Conservation (phyloP, 208 protist genomes). For the Novymonas esmeraldas region DNA sequence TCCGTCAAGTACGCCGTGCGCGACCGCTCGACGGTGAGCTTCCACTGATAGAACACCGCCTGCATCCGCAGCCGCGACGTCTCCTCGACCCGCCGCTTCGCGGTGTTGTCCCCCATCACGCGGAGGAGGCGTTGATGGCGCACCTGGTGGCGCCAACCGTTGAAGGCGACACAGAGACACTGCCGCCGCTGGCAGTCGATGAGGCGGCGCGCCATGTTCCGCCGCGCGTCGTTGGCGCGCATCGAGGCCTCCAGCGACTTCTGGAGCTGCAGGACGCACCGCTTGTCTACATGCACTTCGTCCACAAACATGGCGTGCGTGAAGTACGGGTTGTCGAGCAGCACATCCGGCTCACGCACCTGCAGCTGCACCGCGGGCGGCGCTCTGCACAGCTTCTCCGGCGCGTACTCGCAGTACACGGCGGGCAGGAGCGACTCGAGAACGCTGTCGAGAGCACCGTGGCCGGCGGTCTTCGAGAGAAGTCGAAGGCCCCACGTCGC, state of each 20-base stretch:
- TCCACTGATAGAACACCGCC: constrained; percentile 74
- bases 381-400: constrained; percentile 33
- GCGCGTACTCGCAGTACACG: constrained; percentile 77
- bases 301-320: constrained; percentile 86
- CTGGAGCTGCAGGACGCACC: constrained; percentile 34
- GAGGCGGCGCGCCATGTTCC: constrained; percentile 41
- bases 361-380: constrained; percentile 63
- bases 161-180: constrained; percentile 41
- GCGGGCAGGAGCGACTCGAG: constrained; percentile 65
- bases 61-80: constrained; percentile 33
- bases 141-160: constrained; percentile 54
- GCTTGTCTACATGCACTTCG: constrained; percentile 46
- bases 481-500: constrained; percentile 81
- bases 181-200: constrained; percentile 26
- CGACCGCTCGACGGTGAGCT: constrained; percentile 62
- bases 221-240: constrained; percentile 47
- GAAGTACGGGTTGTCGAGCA: constrained; percentile 80
- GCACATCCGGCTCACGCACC: constrained; percentile 38
- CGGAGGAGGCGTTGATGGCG: constrained; percentile 37
- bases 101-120: constrained; percentile 44
- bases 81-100: constrained; percentile 33
- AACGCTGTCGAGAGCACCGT: constrained; percentile 38
- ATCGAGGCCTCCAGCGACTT: constrained; percentile 42
- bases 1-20: constrained; percentile 78
- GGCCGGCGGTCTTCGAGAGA: constrained; percentile 35